Conservation (phyloP, 2,329 filamentous ascomycete genomes). For the Phialemonium atrogriseum region DNA sequence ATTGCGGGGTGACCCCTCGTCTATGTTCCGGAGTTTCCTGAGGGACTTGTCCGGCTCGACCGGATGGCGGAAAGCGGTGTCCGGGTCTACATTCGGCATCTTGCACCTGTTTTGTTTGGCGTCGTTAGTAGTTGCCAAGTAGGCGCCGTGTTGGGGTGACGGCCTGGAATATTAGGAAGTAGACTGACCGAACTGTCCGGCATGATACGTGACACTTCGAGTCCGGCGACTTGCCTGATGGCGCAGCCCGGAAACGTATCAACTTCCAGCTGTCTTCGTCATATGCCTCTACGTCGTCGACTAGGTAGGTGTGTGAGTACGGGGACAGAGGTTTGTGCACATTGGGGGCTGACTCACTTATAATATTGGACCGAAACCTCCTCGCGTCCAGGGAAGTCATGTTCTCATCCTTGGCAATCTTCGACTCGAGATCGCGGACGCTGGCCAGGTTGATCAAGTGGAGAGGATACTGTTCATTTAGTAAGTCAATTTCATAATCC, state of each 20-base stretch:
- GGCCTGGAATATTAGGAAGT: not conserved
- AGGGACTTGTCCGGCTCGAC: conserved; percentile 51
- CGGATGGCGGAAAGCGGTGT: conserved; percentile 45
- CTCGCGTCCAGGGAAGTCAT: conserved; percentile 48
- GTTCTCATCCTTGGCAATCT: conserved; percentile 41
- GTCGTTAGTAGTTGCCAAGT: no score
- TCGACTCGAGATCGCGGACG: conserved; percentile 49
- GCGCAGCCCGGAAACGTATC: conserved; percentile 42
- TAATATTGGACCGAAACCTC: conserved; percentile 66
- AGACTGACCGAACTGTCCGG: conserved; percentile 51
- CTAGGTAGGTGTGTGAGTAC: conserved; percentile 5
- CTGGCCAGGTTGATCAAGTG: conserved; percentile 60
- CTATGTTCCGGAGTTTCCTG: conserved; percentile 49
- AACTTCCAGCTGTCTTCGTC: conserved; percentile 64
- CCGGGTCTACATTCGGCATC: conserved; percentile 61
- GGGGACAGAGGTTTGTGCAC: no score
- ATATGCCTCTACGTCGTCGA: conserved; percentile 34
- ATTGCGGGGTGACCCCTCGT: conserved; percentile 45
- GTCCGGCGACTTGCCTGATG: conserved; percentile 35
- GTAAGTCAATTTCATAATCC: no score
- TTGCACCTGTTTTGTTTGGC: conserved; percentile 48
- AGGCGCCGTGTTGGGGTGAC: no score
- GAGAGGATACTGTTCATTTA: conserved; percentile 62
- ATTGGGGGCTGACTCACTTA: conserved; percentile 46
- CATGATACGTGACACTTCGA: conserved; percentile 48